These are phyloP conservation scores for Claviceps africana DNA, from an alignment of 2,329 filamentous ascomycete genomes.

Conservation along the genomic window DNA sequence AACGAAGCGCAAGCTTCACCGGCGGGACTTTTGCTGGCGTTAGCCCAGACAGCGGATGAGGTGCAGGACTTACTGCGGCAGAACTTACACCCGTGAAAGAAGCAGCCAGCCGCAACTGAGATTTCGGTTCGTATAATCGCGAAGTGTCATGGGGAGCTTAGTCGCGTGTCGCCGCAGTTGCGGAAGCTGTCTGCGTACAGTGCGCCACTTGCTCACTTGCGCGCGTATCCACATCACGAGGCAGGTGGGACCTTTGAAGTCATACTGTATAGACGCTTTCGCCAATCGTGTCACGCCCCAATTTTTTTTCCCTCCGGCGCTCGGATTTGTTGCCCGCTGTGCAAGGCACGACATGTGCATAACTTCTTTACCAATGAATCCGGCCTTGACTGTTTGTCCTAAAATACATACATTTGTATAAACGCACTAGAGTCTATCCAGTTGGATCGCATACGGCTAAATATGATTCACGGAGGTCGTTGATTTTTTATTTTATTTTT, in stretches of 20 bases:
- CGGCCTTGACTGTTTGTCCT: too few species aligned
- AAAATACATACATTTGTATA: too few species aligned
- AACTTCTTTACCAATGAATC: too few species aligned
- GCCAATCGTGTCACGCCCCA: neutral
- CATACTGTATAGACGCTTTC: neutral
- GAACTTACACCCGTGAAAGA: constrained; percentile 4
- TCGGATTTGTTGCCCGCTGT: neutral
- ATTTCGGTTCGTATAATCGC: constrained; percentile 1
- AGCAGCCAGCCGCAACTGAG: neutral
- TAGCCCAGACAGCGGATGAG: neutral
- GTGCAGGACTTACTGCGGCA: neutral
- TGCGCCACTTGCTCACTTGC: constrained; percentile 1
- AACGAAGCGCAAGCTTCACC: constrained; percentile 6
- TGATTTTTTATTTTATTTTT: too few species aligned
- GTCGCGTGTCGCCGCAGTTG: constrained; percentile 3
- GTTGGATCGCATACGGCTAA: too few species aligned
- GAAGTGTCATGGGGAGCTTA: neutral
- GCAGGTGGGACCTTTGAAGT: neutral
- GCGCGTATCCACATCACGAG: neutral
- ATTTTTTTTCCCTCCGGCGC: neutral
- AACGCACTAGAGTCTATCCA: too few species aligned
- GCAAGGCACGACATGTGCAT: too few species aligned
- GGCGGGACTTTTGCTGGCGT: constrained; percentile 4
- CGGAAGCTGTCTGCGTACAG: constrained; percentile 3
- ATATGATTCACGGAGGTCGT: too few species aligned